Percentiles rank a stretch among this genome's conserved stretches.
Evolutionary conservation across 352 stramenopile species (phyloP).

Genomic region (Phytophthora foliorum): DNA sequence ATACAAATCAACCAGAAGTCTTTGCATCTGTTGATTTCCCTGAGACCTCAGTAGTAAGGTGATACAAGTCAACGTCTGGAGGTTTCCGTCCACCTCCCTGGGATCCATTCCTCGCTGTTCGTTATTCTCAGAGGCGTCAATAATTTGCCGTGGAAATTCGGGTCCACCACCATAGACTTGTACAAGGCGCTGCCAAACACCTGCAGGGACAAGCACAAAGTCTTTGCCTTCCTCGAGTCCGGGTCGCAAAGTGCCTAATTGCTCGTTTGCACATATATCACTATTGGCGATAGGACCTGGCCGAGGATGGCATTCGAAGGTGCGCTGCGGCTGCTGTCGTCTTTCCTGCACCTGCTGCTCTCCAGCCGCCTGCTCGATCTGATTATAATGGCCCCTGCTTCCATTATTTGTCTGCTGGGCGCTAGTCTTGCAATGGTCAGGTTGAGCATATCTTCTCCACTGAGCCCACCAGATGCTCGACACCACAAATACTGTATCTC

Average conservation of each 20-base stretch:
- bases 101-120: constrained; percentile 29
- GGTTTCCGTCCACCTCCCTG: constrained; percentile 26
- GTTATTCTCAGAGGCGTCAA: constrained; percentile 12
- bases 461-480: constrained; percentile 65
- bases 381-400: not conserved
- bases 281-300: constrained; percentile 59
- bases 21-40: constrained; percentile 23
- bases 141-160: constrained; percentile 62
- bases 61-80: not conserved
- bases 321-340: constrained; percentile 9
- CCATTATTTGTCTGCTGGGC: not conserved
- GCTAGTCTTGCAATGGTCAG: constrained; percentile 6
- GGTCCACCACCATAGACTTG: constrained; percentile 67
- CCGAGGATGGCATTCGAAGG: constrained; percentile 28
- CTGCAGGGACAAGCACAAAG: constrained; percentile 54
- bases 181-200: constrained; percentile 63
- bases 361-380: constrained; percentile 26
- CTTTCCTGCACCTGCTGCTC: constrained; percentile 29
- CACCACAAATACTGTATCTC: constrained; percentile 62
- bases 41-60: not conserved
- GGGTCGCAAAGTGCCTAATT: constrained; percentile 49
- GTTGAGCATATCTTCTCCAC: constrained; percentile 55
- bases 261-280: constrained; percentile 49
- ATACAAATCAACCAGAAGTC: constrained; percentile 59
- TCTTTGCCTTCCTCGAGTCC: constrained; percentile 44